Conservation (phyloP, 2,329 filamentous ascomycete genomes). For the Neurospora sp. region DNA sequence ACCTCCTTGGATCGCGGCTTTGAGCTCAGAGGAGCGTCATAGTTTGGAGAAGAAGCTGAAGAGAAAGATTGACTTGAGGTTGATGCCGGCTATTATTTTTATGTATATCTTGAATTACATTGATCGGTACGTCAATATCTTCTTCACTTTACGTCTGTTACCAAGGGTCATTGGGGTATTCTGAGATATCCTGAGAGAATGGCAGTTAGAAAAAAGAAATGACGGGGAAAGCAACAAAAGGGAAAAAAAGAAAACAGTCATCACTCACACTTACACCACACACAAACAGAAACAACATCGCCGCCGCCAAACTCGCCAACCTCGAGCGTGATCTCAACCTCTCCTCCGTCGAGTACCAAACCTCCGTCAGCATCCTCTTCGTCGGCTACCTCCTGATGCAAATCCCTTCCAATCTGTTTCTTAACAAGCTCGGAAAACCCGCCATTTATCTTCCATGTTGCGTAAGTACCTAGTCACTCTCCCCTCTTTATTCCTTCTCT, state of each 20-base stretch:
- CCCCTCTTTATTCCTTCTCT: not conserved
- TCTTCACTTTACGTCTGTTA: not conserved
- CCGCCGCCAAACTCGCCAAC: constrained; percentile 33
- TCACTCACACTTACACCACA: not conserved
- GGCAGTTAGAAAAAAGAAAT: not conserved
- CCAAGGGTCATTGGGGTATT: too few species aligned
- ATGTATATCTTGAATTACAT: constrained; percentile 60
- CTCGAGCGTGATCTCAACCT: constrained; percentile 35
- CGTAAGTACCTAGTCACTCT: constrained; percentile 21
- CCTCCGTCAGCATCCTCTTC: constrained; percentile 40
- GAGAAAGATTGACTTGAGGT: constrained; percentile 49
- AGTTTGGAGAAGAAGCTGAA: constrained; percentile 42
- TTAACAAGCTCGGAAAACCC: constrained; percentile 42
- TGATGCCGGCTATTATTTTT: constrained; percentile 51
- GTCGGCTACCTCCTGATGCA: constrained; percentile 41
- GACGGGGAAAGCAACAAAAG: not conserved
- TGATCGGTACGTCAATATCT: constrained; percentile 26
- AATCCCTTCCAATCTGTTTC: constrained; percentile 39
- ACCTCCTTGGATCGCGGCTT: constrained; percentile 24
- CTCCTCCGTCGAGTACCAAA: constrained; percentile 23
- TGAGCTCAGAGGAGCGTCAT: constrained; percentile 36
- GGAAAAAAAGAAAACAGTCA: not conserved
- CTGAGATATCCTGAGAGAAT: not conserved
- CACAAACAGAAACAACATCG: constrained; percentile 26
- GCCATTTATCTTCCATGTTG: constrained; percentile 34